Evolutionary conservation across 805 yeast genomes (phyloP).

Genomic region (Ogataea pini): DNA sequence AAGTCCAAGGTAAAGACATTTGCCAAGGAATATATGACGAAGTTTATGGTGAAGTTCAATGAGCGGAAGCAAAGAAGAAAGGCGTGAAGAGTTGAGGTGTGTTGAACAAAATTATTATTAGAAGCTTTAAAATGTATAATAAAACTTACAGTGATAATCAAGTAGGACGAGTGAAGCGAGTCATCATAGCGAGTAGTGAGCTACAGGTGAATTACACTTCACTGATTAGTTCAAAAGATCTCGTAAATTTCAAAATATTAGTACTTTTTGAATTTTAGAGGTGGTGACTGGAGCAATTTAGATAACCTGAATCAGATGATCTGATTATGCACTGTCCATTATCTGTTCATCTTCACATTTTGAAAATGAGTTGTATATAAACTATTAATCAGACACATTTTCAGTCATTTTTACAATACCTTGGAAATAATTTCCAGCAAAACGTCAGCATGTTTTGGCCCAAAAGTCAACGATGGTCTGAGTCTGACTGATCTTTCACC

Average conservation of each 20-base stretch:
- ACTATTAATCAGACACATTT: too few species aligned
- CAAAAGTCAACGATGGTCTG: conserved; percentile 66
- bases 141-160: too few species aligned
- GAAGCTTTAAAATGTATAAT: neutral
- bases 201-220: too few species aligned
- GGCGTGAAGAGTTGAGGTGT: neutral
- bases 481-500: conserved; percentile 59
- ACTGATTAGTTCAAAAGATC: too few species aligned
- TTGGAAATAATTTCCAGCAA: conserved; percentile 43
- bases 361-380: too few species aligned
- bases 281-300: too few species aligned
- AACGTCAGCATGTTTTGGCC: conserved; percentile 60
- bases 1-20: conserved; percentile 68
- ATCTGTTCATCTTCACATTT: too few species aligned
- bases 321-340: too few species aligned
- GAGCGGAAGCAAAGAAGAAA: conserved; percentile 24
- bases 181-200: too few species aligned
- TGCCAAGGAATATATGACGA: conserved; percentile 64
- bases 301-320: too few species aligned
- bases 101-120: neutral
- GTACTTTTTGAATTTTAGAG: too few species aligned
- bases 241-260: too few species aligned
- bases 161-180: neutral
- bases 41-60: conserved; percentile 51
- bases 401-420: conserved; percentile 25